Base-by-base conservation (phyloP, 2,329 filamentous ascomycete species). In the Paramyrothecium sp. region DNA sequence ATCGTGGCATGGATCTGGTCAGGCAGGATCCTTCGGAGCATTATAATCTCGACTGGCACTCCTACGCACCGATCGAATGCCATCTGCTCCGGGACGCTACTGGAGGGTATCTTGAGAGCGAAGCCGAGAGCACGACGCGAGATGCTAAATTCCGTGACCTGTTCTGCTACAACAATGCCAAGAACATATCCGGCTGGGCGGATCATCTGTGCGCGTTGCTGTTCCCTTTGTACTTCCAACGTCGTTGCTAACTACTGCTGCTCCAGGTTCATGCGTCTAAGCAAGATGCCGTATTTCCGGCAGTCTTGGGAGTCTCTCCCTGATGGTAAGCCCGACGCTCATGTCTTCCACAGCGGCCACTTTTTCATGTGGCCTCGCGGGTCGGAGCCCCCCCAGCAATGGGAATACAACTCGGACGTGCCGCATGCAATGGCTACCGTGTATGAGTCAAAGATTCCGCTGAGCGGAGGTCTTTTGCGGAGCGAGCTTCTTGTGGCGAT, bases 391-490 rank as follows among this genome's bases (percentile, higher is more conserved):
- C 38, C 3, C 38, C 38, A 44, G 38, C 38, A 44, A 44, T 48
- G 38, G 34, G 16, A 17, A 11, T 48, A 48, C 44, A 19, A 58
- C 21, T 38, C 53, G 13, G 48, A 52, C 48, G 41, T 58, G 17
- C 56, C 56, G 3, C 56, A 58, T 19, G 34, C 56, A n/a, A 47
- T 55, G 10, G 56, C 46, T 20, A 58, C 56, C 1, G 53, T 58
- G 2, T 53, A 22, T 38, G 56, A 58, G 22, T 47, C 21, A 12
- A 20, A 8, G 41, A 12, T 19, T 10, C 56, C 56, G 7, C 48
- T 34, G 3, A 17, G 20, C 7, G 38, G 23, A 12, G 13, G 23
- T 2, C 12, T 58, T 10, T 53, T 58, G 11, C 47, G 53, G 10
- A 58, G 53, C 20, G 56, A 58, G 49, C 23, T 58, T 47, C 53